Evolutionary conservation across 768 basidiomycete genomes (phyloP).

Genomic region (Termitomyces sp.): DNA sequence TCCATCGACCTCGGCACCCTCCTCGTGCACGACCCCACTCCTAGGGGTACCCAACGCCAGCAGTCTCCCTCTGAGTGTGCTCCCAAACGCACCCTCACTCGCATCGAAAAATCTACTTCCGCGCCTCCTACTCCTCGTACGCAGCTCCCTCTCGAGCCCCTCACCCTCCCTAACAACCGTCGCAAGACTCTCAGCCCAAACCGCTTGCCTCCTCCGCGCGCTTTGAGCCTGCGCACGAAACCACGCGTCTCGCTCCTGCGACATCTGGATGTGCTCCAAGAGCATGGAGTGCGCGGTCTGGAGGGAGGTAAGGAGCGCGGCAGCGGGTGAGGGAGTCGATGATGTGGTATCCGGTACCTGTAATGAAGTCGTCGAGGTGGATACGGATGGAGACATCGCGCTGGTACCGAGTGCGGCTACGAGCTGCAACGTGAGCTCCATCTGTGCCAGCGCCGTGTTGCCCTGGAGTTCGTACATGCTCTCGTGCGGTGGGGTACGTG

Average conservation of each 20-base stretch:
- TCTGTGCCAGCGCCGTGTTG: conserved; percentile 66
- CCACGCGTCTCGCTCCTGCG: conserved; percentile 76
- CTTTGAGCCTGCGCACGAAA: conserved; percentile 60
- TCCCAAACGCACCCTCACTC: conserved; percentile 12
- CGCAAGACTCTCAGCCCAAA: conserved; percentile 91
- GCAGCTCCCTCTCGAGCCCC: conserved; percentile 74
- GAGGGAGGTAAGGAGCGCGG: background rate
- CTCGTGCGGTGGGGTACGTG: conserved; percentile 48
- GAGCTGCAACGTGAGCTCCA: conserved; percentile 68
- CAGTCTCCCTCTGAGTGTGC: conserved; percentile 17
- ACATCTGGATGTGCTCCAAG: conserved; percentile 66
- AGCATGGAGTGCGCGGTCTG: conserved; percentile 40
- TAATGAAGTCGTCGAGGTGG: background rate
- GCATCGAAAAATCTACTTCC: conserved; percentile 53
- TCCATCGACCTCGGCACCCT: background rate
- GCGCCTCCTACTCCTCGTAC: conserved; percentile 50
- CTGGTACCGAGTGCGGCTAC: conserved; percentile 1
- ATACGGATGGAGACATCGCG: conserved; percentile 7
- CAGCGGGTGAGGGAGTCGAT: background rate
- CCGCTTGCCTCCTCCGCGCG: conserved; percentile 54
- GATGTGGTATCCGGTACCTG: background rate
- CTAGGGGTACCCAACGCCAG: conserved; percentile 9
- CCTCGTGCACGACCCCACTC: conserved; percentile 1
- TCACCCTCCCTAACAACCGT: conserved; percentile 86
- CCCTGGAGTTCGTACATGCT: conserved; percentile 59